These are phyloP conservation scores for Ophiocordyceps unilateralis DNA, from an alignment of 2,329 filamentous ascomycete genomes.

Conservation along the genomic window DNA sequence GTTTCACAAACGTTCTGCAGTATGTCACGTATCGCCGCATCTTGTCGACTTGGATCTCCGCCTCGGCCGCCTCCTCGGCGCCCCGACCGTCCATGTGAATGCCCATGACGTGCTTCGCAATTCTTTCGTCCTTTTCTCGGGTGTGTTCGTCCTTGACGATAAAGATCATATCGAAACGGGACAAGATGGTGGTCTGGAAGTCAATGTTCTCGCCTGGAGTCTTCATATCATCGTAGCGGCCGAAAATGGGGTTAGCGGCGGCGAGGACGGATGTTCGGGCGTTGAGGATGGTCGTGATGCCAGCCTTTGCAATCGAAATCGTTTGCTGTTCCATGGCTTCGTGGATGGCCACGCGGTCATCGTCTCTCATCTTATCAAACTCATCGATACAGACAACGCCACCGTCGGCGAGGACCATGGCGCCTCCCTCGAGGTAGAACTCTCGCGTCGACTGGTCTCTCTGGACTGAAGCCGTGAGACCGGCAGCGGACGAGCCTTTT, in stretches of 20 bases:
- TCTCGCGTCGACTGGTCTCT: constrained; percentile 81
- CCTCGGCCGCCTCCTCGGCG: constrained; percentile 64
- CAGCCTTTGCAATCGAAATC: constrained; percentile 95
- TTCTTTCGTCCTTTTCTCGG: constrained; percentile 72
- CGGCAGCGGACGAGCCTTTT: constrained; percentile 92
- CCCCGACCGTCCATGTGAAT: constrained; percentile 88
- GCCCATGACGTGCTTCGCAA: constrained; percentile 92
- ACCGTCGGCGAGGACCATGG: constrained; percentile 94
- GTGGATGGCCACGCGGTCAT: constrained; percentile 94
- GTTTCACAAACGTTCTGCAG: constrained; percentile 62
- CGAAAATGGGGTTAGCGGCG: constrained; percentile 93
- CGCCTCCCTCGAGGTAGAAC: constrained; percentile 95
- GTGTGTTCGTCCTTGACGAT: constrained; percentile 95
- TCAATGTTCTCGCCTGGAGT: constrained; percentile 97
- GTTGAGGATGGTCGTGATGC: constrained; percentile 96
- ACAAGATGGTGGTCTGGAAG: constrained; percentile 95
- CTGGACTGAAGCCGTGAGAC: constrained; percentile 93
- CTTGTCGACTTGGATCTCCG: constrained; percentile 86
- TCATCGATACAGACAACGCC: constrained; percentile 98
- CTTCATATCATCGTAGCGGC: constrained; percentile 95
- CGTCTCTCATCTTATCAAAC: constrained; percentile 99
- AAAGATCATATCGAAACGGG: constrained; percentile 99
- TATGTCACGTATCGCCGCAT: constrained; percentile 97
- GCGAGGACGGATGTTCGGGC: constrained; percentile 88
- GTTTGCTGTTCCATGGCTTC: constrained; percentile 99